Evolutionary conservation across 2,329 filamentous ascomycete species (phyloP), one percentile per base, ranked within the genome.

Genomic region (Monilinia fructicola): DNA sequence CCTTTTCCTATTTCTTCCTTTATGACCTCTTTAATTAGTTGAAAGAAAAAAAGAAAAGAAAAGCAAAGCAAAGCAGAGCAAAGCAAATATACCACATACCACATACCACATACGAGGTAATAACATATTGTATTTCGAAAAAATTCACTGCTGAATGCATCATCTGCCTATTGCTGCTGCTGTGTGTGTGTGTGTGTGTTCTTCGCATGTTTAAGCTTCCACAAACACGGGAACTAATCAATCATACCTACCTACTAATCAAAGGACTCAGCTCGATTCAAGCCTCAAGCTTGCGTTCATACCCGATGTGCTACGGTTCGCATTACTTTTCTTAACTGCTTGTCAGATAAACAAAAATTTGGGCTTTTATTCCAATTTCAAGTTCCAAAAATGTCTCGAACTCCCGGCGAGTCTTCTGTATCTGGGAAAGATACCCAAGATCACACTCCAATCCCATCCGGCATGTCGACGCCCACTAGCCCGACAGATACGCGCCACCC

Each of bases 401-500:
- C 60, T 50, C 68, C 69, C 54, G 71, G 67, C 12, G 64, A 69
- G 48, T 67, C 54, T 23, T 40, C 67, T 40, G 55, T 16, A 50
- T 55, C 67, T 50, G 26, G 67, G 11, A 72, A 64, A 55, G 69
- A 73, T 23, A 38, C 64, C 35, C 59, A 63, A 66, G 58, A 54
- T 26, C n/a, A 26, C 3, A 65, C 60, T 52, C 73, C 71, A 28
- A 71, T 48, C 61, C 59, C 68, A 53, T 56, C 66, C 46, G 71
- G 72, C 11, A 72, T 73, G 67, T 75, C 74, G 23, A 71, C 69
- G 46, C 74, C 74, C 2, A 67, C 81, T 67, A 83, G 84, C 64
- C 82, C 85, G 21, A 82, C 81, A 59, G 83, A 86, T 69, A 81
- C 79, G 69, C 80, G 83, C 67, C 79, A 80, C 64, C 77, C 78